These are phyloP conservation scores for Salix brachista DNA, from an alignment of 345 rosid genomes.

Conservation along the genomic window DNA sequence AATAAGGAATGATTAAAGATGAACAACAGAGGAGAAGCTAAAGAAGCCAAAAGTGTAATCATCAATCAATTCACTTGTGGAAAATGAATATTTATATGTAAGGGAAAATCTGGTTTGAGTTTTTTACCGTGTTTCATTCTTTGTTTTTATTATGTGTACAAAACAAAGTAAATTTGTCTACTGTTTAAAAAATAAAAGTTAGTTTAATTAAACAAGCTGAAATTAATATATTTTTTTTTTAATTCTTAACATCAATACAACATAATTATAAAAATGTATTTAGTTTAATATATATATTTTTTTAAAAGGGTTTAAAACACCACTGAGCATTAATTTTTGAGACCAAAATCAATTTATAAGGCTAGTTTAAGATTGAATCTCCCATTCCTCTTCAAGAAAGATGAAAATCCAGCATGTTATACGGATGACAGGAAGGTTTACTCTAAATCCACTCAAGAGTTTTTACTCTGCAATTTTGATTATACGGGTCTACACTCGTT, in stretches of 20 bases:
- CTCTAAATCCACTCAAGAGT: not conserved
- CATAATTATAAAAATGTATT: too few relatives aligned
- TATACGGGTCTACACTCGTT: not conserved
- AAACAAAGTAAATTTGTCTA: too few relatives aligned
- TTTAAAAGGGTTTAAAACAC: too few relatives aligned
- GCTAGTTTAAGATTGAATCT: not conserved
- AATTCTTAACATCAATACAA: too few relatives aligned
- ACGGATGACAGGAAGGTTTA: not conserved
- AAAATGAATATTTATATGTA: slow-evolving; percentile 4
- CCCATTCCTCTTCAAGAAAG: not conserved
- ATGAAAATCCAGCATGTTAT: not conserved
- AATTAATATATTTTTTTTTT: too few relatives aligned
- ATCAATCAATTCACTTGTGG: not conserved
- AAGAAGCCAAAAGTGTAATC: not conserved
- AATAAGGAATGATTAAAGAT: not conserved
- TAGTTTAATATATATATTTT: too few relatives aligned
- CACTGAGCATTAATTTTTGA: not conserved
- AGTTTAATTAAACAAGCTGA: too few relatives aligned
- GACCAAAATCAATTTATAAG: not conserved
- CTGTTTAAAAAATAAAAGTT: too few relatives aligned
- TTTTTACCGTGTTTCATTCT: too few relatives aligned
- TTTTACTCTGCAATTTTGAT: not conserved
- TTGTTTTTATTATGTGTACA: too few relatives aligned
- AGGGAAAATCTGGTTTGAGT: too few relatives aligned
- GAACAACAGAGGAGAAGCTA: not conserved